Evolutionary conservation across 148 eudicot genomes (phyloP).

Genomic region (Amaranthus palmeri): DNA sequence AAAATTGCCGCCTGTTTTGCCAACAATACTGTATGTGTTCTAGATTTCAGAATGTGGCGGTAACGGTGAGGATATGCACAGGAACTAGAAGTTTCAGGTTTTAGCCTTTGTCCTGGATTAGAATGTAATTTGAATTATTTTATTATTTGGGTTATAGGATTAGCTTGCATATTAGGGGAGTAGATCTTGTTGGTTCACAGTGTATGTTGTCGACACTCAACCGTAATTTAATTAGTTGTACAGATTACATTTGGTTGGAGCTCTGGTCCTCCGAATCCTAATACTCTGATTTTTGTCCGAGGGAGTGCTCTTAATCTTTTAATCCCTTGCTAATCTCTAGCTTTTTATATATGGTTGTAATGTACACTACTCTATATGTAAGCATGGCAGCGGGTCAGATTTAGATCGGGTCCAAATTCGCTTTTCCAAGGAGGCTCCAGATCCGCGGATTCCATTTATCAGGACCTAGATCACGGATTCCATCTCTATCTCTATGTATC

Average conservation of each 20-base stretch:
- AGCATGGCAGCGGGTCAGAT: too few relatives aligned
- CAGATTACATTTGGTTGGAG: slow-evolving; percentile 12
- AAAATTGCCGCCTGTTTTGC: slow-evolving; percentile 86
- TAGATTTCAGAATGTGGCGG: slow-evolving; percentile 35
- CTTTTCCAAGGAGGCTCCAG: too few relatives aligned
- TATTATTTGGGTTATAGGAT: slow-evolving; percentile 3
- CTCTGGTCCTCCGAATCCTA: too few relatives aligned
- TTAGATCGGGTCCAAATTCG: too few relatives aligned
- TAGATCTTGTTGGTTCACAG: slow-evolving; percentile 13
- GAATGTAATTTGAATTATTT: slow-evolving; percentile 13
- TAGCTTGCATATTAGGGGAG: slow-evolving; percentile 11
- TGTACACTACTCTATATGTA: too few relatives aligned
- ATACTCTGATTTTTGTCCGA: too few relatives aligned
- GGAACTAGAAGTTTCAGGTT: neutral
- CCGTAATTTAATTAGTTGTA: slow-evolving; percentile 21
- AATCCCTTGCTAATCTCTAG: too few relatives aligned
- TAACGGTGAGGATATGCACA: neutral
- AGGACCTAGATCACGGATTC: too few relatives aligned
- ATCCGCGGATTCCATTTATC: too few relatives aligned
- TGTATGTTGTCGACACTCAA: slow-evolving; percentile 18
- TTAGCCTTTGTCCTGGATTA: slow-evolving; percentile 15
- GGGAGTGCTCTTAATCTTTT: too few relatives aligned
- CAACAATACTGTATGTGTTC: slow-evolving; percentile 60
- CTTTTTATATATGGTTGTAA: too few relatives aligned
- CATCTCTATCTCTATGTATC: too few relatives aligned